Percentiles rank a stretch among this genome's conserved stretches.
These are phyloP conservation scores for Coniosporium tulheliwenetii DNA, from an alignment of 2,329 filamentous ascomycete genomes.

Conservation along the genomic window DNA sequence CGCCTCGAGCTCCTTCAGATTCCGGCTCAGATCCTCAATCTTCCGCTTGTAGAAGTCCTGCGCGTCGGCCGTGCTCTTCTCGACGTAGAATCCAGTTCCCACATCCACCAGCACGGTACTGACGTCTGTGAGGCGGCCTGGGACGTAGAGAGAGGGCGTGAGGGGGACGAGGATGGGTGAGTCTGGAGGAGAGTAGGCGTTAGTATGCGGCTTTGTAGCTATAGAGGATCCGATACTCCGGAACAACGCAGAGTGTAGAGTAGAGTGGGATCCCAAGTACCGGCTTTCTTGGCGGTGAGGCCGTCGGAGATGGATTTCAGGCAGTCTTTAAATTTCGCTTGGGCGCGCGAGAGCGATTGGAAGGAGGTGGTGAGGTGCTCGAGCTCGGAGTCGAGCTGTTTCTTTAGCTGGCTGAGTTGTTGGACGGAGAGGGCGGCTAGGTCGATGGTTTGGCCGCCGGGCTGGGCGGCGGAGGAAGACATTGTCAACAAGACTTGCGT, in stretches of 20 bases:
- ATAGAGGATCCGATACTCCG: too few relatives aligned
- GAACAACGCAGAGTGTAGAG: too few relatives aligned
- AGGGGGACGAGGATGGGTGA: conserved; percentile 74
- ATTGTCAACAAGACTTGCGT: too few relatives aligned
- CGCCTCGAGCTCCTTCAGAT: conserved; percentile 51
- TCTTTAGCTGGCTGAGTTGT: conserved; percentile 83
- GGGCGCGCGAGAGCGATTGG: conserved; percentile 74
- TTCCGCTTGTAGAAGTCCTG: conserved; percentile 53
- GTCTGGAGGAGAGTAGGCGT: conserved; percentile 18
- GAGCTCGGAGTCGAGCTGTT: conserved; percentile 89
- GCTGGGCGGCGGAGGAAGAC: too few relatives aligned
- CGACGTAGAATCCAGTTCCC: conserved; percentile 85
- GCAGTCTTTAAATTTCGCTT: conserved; percentile 85
- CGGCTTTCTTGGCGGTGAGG: conserved; percentile 20
- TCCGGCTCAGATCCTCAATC: conserved; percentile 48
- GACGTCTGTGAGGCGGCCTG: conserved; percentile 59
- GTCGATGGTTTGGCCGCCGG: conserved; percentile 32
- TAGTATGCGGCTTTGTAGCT: background rate
- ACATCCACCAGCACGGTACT: conserved; percentile 79
- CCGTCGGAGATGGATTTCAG: conserved; percentile 52
- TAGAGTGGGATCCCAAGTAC: conserved; percentile 4
- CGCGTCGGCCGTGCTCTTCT: conserved; percentile 57
- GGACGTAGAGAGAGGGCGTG: conserved; percentile 88
- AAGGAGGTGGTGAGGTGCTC: conserved; percentile 88
- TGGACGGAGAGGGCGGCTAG: conserved; percentile 65